phyloP scores from a whole-genome alignment of 2,329 filamentous ascomycete genomes.

The Myriosclerotinia curreyana region DNA sequence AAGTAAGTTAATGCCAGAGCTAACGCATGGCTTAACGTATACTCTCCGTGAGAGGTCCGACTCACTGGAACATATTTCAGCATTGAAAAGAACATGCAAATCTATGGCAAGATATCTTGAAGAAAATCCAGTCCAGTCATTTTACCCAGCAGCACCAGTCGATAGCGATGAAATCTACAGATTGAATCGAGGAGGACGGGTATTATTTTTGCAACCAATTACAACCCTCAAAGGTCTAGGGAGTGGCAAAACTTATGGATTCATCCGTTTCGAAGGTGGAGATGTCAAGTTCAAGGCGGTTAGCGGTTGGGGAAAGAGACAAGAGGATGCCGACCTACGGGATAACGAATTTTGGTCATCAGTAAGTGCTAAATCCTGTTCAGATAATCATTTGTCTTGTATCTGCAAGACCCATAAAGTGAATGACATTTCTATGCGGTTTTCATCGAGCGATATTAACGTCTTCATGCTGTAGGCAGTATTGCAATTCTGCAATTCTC shows the following conservation, averaged over 20 bases:
- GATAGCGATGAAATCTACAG: not conserved
- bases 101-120: conserved; percentile 1
- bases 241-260: conserved; percentile 6
- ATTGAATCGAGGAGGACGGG: not conserved
- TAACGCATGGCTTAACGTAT: conserved; percentile 6
- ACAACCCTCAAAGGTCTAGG: not conserved
- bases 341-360: conserved; percentile 17
- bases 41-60: not conserved
- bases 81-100: conserved; percentile 9
- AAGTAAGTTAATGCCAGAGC: conserved; percentile 12
- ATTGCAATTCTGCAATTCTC: conserved; percentile 12
- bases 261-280: not conserved
- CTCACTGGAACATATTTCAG: conserved; percentile 5
- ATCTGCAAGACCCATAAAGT: not conserved
- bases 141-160: not conserved
- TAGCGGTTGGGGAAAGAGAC: conserved; percentile 3
- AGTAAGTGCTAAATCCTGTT: not conserved
- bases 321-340: not conserved
- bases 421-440: not conserved
- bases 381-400: not conserved
- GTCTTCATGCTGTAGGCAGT: not conserved
- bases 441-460: not conserved
- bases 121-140: not conserved
- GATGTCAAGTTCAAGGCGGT: not conserved
- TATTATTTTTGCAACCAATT: not conserved